Conservation (phyloP, 768 basidiomycete species). For the Trametes cubensis region DNA sequence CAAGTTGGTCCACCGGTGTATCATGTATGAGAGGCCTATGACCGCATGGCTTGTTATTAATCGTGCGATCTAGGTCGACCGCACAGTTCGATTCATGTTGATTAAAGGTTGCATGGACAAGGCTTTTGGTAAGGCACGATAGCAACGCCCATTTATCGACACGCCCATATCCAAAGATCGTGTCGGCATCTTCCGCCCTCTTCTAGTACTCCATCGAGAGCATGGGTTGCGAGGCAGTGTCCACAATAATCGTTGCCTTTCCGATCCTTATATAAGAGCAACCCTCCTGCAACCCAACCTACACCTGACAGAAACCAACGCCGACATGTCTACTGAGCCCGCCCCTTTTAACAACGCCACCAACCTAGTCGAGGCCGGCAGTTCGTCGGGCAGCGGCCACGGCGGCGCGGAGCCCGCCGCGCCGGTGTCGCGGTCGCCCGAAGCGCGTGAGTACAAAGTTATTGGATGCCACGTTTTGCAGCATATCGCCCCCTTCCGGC, state of each 20-base stretch:
- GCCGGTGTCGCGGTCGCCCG: constrained; percentile 20
- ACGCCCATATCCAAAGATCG: constrained; percentile 6
- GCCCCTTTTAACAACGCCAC: constrained; percentile 14
- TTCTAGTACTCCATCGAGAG: constrained; percentile 11
- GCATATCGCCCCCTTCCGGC: neutral
- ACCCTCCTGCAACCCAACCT: neutral
- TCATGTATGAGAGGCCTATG: too few species aligned
- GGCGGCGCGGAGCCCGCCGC: neutral
- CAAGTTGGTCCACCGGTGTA: too few species aligned
- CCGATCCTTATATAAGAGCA: neutral
- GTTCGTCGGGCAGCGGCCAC: neutral
- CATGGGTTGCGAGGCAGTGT: constrained; percentile 7
- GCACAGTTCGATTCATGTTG: too few species aligned
- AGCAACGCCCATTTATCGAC: too few species aligned
- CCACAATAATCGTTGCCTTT: neutral
- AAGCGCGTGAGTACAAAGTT: constrained; percentile 24
- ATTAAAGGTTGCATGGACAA: too few species aligned
- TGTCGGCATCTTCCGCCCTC: constrained; percentile 16
- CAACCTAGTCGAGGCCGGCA: constrained; percentile 1
- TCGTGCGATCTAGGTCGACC: too few species aligned
- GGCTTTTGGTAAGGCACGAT: too few species aligned
- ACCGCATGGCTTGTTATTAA: too few species aligned
- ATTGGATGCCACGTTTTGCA: neutral
- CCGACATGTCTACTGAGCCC: neutral
- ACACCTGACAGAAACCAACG: neutral